These are phyloP conservation scores for Botryotinia convoluta DNA, from an alignment of 2,329 filamentous ascomycete genomes.

Conservation along the genomic window DNA sequence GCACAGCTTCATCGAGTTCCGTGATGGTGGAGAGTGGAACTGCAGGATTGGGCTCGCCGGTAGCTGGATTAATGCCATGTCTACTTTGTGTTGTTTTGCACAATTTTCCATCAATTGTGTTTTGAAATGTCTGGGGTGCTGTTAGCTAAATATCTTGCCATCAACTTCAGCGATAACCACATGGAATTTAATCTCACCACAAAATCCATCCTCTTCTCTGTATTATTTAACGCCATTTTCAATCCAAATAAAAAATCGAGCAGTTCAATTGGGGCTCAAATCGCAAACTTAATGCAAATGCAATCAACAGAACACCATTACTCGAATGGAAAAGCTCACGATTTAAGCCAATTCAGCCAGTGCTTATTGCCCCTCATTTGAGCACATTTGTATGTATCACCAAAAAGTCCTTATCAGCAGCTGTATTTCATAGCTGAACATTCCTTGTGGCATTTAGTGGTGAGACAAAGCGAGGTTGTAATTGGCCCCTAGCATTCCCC, in stretches of 20 bases:
- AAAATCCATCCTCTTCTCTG: not conserved
- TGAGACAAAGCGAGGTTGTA: not conserved
- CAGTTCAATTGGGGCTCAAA: not conserved
- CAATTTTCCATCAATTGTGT: constrained; percentile 16
- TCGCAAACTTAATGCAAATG: not conserved
- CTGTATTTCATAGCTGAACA: not conserved
- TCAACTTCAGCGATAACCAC: not conserved
- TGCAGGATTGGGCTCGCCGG: constrained; percentile 19
- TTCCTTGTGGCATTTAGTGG: not conserved
- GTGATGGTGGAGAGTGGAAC: constrained; percentile 43
- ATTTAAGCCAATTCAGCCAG: not conserved
- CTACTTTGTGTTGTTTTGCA: constrained; percentile 8
- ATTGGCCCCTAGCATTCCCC: not conserved
- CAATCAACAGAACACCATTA: not conserved
- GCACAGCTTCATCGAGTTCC: constrained; percentile 48
- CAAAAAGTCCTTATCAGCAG: not conserved
- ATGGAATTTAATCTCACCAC: not conserved
- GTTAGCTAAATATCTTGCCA: not conserved
- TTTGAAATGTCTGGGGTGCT: constrained; percentile 4
- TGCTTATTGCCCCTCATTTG: not conserved
- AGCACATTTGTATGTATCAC: not conserved
- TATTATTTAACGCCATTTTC: not conserved
- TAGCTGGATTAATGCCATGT: constrained; percentile 23
- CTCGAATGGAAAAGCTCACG: not conserved
- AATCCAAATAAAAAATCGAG: not conserved